These are phyloP conservation scores for Wickerhamomyces silvicola DNA, from an alignment of 805 yeast genomes.

Conservation along the genomic window DNA sequence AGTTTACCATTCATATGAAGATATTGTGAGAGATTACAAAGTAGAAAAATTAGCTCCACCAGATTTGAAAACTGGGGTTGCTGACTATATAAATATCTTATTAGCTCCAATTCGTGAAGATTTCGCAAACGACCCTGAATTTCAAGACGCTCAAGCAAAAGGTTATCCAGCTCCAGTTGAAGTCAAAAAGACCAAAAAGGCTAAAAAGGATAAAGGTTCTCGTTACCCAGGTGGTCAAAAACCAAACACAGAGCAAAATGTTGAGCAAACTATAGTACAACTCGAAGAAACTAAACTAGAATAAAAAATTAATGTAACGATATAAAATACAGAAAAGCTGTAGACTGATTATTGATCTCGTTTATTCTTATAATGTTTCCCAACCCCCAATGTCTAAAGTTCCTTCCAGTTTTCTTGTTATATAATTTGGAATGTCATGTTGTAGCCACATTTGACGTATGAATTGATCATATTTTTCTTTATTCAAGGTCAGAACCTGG, in stretches of 20 bases:
- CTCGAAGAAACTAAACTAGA: constrained; percentile 34
- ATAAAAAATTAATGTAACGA: constrained; percentile 22
- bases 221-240: constrained; percentile 68
- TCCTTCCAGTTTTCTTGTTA: constrained; percentile 76
- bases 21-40: constrained; percentile 65
- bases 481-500: constrained; percentile 62
- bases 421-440: constrained; percentile 68
- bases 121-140: constrained; percentile 55
- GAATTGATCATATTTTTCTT: constrained; percentile 57
- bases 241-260: constrained; percentile 21
- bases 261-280: constrained; percentile 29
- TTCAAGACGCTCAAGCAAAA: constrained; percentile 62
- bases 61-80: constrained; percentile 88
- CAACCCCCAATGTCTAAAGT: constrained; percentile 89
- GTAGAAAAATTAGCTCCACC: constrained; percentile 80
- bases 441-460: constrained; percentile 67
- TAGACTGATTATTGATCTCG: neutral
- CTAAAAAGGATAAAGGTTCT: constrained; percentile 83
- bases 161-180: constrained; percentile 81
- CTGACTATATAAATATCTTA: constrained; percentile 74
- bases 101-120: constrained; percentile 81
- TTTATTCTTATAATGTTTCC: constrained; percentile 58
- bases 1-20: constrained; percentile 58
- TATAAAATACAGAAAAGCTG: constrained; percentile 9
- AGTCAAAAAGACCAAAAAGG: constrained; percentile 61